Conservation (phyloP, 306 rosid genomes). For the Vigna unguiculata region DNA sequence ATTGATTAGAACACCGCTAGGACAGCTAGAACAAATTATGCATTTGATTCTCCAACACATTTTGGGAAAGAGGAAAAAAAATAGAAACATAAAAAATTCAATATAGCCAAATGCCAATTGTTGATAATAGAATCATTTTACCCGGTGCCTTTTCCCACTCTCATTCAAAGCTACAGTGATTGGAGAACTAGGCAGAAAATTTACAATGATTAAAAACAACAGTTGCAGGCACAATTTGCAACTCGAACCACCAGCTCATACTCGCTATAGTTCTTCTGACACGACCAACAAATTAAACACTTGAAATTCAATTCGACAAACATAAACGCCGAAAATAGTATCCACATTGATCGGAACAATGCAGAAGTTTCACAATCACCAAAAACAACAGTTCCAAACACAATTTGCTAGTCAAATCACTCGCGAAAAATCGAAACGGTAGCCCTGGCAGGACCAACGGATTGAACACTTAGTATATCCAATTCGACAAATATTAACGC, state of each 20-base stretch:
- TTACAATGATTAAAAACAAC: neutral
- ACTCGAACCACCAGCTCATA: conserved; percentile 21
- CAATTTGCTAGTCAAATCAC: conserved; percentile 13
- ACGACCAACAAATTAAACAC: conserved; percentile 29
- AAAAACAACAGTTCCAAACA: conserved; percentile 1
- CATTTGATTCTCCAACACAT: conserved; percentile 8
- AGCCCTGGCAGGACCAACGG: conserved; percentile 23
- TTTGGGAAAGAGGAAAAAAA: conserved; percentile 2
- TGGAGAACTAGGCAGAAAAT: conserved; percentile 29
- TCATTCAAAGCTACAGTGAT: conserved; percentile 20
- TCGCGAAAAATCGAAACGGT: conserved; percentile 2
- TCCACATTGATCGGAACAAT: conserved; percentile 1
- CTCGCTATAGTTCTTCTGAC: conserved; percentile 3
- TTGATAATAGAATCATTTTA: conserved; percentile 8
- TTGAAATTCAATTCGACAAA: conserved; percentile 5
- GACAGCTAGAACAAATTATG: conserved; percentile 5
- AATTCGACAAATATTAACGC: neutral
- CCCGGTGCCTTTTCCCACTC: conserved; percentile 1
- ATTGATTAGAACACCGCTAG: conserved; percentile 8
- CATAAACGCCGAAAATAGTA: conserved; percentile 12
- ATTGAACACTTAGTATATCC: conserved; percentile 18
- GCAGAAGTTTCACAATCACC: conserved; percentile 40
- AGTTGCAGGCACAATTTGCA: neutral
- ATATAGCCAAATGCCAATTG: conserved; percentile 22
- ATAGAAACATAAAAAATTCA: neutral